Conservation (phyloP, 2,329 filamentous ascomycete genomes). For the Ceratocystis papillata region DNA sequence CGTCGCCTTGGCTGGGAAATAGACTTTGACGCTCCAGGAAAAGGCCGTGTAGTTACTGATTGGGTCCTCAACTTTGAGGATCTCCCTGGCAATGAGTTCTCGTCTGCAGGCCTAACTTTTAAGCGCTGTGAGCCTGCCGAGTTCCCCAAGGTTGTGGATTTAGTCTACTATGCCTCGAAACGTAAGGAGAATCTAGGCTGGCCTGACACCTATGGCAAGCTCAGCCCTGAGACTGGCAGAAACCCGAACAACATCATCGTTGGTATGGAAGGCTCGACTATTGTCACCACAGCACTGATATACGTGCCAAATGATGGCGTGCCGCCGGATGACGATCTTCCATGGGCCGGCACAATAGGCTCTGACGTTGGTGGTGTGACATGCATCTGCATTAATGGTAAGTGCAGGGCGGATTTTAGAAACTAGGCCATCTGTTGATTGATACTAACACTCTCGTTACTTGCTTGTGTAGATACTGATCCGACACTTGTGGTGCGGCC, state of each 20-base stretch:
- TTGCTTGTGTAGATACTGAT: constrained; percentile 34
- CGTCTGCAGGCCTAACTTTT: constrained; percentile 36
- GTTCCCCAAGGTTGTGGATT: constrained; percentile 38
- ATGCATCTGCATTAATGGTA: constrained; percentile 50
- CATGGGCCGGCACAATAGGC: constrained; percentile 44
- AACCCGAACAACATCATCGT: constrained; percentile 43
- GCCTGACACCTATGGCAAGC: constrained; percentile 48
- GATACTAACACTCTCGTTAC: background rate
- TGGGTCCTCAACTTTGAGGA: constrained; percentile 45
- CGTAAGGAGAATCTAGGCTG: constrained; percentile 43
- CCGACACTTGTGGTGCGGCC: constrained; percentile 36
- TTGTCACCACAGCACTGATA: constrained; percentile 45
- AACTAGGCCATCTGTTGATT: constrained; percentile 19
- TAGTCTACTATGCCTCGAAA: constrained; percentile 41
- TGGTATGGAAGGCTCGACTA: constrained; percentile 38
- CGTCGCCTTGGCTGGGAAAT: constrained; percentile 44
- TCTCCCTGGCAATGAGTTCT: constrained; percentile 36
- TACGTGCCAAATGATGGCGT: constrained; percentile 41
- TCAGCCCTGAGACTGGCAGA: constrained; percentile 33
- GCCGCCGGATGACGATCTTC: constrained; percentile 41
- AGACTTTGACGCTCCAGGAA: constrained; percentile 36
- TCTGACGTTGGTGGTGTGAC: constrained; percentile 46
- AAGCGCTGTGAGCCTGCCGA: constrained; percentile 39
- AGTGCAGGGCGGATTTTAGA: constrained; percentile 27
- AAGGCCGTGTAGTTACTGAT: constrained; percentile 42